Evolutionary conservation across 192 early-diverging fungal genomes (phyloP).

Genomic region (Rhizoclosmatium sp.): DNA sequence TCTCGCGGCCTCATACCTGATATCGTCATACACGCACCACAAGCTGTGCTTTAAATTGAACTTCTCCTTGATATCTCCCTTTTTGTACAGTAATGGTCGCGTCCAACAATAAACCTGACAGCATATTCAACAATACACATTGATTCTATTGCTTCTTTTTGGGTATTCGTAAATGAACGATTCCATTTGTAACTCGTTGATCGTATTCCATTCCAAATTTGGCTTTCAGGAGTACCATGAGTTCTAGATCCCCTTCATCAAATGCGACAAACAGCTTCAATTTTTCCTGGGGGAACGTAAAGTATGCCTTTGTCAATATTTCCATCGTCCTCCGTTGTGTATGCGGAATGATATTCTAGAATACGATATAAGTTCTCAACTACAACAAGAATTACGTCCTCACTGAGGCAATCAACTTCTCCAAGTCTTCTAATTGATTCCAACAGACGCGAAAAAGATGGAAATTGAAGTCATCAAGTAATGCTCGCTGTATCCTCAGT

Average conservation of each 20-base stretch:
- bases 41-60: not conserved
- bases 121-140: not conserved
- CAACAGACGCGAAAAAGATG: not conserved
- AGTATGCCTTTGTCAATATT: slow-evolving; percentile 12
- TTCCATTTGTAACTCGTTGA: slow-evolving; percentile 10
- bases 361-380: not conserved
- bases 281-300: not conserved
- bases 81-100: not conserved
- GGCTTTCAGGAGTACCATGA: not conserved
- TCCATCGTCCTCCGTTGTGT: not conserved
- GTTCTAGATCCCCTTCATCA: not conserved
- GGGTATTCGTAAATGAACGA: slow-evolving; percentile 14
- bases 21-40: not conserved
- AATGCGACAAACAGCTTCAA: not conserved
- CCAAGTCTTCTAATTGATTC: not conserved
- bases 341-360: not conserved
- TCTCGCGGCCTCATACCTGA: slow-evolving; percentile 17
- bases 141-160: not conserved
- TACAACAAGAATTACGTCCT: not conserved
- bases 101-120: not conserved
- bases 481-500: not conserved
- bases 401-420: not conserved
- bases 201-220: slow-evolving; percentile 8
- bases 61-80: not conserved
- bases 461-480: not conserved